Evolutionary conservation across 805 yeast genomes (phyloP), one percentile per base, ranked within the genome.

Genomic region (Metschnikowia kunwiensis): DNA sequence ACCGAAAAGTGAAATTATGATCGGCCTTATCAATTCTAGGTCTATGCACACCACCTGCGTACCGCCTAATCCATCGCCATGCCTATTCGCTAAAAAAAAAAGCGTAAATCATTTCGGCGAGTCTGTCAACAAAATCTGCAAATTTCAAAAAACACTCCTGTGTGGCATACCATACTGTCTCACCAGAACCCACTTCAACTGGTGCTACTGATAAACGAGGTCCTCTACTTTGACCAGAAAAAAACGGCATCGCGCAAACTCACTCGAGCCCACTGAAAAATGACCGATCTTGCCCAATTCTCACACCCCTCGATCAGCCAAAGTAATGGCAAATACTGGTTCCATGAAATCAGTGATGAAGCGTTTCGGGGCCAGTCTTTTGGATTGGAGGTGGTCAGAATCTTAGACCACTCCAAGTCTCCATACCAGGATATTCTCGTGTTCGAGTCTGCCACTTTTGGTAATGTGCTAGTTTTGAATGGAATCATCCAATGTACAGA

Each of bases 401-500:
- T 86, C 30, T 64, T 88, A n/a, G 77, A 82, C 53, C 78, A 78
- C 35, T 77, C 78, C 19, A 66, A 72, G 46, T 82, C 93, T 10
- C 72, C 69, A 52, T 88, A 75, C 63, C 96, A 88, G 63, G 95
- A 87, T 55, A 82, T 83, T 24, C 68, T 87, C 31, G 82, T 88
- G 13, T 89, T 88, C 60, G 72, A 81, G 54, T 80, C 89, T 33
- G 64, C 79, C 10, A 70, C 74, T 32, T 88, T 80, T 54, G 97
- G 96, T 18, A 88, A 87, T 54, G 96, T 89, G 7, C 68, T 88
- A 29, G 96, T 86, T 0, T 70, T 88, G 25, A 95, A 89, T 58
- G 96, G 96, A 6, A 86, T 86, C 20, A 77, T 88, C 38, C 97
- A 88, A 64, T 88, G 88, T 44, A 83, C 95, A 0, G 97, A 89